Evolutionary conservation across 2,329 filamentous ascomycete genomes (phyloP).

Genomic region (Chaetothyriales sp.): DNA sequence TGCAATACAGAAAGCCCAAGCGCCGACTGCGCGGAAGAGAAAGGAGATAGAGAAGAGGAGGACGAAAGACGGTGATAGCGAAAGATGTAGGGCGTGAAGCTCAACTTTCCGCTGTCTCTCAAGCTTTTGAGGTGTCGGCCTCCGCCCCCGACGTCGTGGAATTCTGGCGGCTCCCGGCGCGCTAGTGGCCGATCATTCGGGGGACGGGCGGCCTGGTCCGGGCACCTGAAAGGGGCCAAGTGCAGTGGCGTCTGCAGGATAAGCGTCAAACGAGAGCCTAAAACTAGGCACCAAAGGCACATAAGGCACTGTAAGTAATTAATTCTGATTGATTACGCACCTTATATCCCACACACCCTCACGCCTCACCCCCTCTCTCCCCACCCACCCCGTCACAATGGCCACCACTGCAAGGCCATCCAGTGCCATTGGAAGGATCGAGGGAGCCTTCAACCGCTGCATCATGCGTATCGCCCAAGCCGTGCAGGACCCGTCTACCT

Average conservation of each 20-base stretch:
- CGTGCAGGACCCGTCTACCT: conserved; percentile 16
- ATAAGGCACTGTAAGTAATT: too few relatives aligned
- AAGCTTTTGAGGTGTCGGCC: neutral
- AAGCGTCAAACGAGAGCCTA: neutral
- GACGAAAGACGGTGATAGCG: conserved; percentile 16
- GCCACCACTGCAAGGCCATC: conserved; percentile 12
- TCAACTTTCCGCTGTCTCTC: neutral
- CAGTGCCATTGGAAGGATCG: conserved; percentile 15
- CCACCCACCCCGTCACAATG: too few relatives aligned
- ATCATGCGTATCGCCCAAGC: conserved; percentile 17
- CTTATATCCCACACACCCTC: too few relatives aligned
- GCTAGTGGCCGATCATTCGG: conserved; percentile 1
- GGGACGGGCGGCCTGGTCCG: neutral
- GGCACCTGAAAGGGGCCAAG: neutral
- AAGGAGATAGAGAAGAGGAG: conserved; percentile 11
- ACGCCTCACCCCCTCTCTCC: too few relatives aligned
- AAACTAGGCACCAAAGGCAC: too few relatives aligned
- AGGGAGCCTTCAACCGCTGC: conserved; percentile 17
- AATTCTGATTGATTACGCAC: too few relatives aligned
- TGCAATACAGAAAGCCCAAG: conserved; percentile 17
- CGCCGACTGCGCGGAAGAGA: conserved; percentile 11
- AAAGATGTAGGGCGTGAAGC: conserved; percentile 2
- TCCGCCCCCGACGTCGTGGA: neutral
- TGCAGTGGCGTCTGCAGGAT: neutral
- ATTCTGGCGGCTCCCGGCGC: neutral